Percentiles rank a stretch among this genome's conserved stretches.
phyloP scores from a whole-genome alignment of 2,329 filamentous ascomycete genomes.

The Sporothrix brasiliensis region DNA sequence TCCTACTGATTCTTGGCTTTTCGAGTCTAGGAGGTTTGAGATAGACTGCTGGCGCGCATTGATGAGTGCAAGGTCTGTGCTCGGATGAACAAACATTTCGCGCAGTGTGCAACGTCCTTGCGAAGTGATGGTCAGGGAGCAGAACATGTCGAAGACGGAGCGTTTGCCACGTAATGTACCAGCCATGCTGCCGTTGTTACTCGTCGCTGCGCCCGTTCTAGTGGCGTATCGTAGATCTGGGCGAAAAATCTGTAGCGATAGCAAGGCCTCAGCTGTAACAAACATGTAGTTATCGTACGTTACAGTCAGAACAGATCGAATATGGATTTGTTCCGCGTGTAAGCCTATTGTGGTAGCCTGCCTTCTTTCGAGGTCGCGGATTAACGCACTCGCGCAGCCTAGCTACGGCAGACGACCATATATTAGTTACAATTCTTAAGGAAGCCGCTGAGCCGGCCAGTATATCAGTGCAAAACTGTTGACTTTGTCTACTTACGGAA shows the following conservation, averaged over 20 bases:
- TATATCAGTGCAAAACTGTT: too few relatives aligned
- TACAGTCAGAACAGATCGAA: conserved; percentile 74
- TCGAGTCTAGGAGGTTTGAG: conserved; percentile 64
- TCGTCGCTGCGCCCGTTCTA: conserved; percentile 62
- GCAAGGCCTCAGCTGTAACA: conserved; percentile 76
- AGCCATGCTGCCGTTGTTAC: conserved; percentile 58
- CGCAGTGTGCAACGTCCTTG: conserved; percentile 76
- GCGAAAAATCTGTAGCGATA: conserved; percentile 81
- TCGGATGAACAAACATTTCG: conserved; percentile 81
- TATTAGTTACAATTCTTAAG: background rate
- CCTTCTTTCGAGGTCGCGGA: conserved; percentile 75
- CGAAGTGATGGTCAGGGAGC: conserved; percentile 71
- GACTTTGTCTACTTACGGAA: conserved; percentile 55
- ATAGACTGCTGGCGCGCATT: conserved; percentile 72
- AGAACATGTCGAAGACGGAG: conserved; percentile 83
- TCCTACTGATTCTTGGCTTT: conserved; percentile 63
- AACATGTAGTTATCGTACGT: conserved; percentile 70
- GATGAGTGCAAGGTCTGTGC: conserved; percentile 68
- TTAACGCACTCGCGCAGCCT: conserved; percentile 82
- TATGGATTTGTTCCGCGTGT: conserved; percentile 53
- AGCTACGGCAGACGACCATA: conserved; percentile 49
- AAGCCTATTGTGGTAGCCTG: conserved; percentile 36
- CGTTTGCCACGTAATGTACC: conserved; percentile 70
- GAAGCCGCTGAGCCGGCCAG: too few relatives aligned
- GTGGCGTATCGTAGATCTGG: conserved; percentile 80